A percentile compares a stretch with the other conserved stretches of the same genome.
phyloP scores from a whole-genome alignment of 768 basidiomycete genomes.

The Tricholoma sp. region DNA sequence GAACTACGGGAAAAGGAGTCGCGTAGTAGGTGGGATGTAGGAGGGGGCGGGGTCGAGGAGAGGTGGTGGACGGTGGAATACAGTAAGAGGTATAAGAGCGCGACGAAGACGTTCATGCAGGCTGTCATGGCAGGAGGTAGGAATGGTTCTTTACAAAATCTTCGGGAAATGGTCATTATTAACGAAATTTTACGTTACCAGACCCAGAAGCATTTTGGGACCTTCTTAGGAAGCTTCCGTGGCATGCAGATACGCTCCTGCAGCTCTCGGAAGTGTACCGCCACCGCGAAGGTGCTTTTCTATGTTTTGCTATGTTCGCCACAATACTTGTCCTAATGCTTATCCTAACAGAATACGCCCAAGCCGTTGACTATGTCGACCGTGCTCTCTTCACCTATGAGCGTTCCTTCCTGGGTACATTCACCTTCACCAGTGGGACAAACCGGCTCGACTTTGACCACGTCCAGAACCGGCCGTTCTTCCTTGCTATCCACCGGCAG shows the following conservation, averaged over 20 bases:
- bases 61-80: constrained; percentile 91
- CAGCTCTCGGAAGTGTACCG: constrained; percentile 82
- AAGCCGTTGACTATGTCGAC: constrained; percentile 84
- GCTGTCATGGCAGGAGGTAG: constrained; percentile 78
- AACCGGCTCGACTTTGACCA: constrained; percentile 85
- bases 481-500: constrained; percentile 80
- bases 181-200: constrained; percentile 18
- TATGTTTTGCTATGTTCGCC: not conserved
- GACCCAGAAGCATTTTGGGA: constrained; percentile 78
- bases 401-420: constrained; percentile 79
- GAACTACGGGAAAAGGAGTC: constrained; percentile 42
- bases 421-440: constrained; percentile 76
- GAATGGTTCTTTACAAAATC: constrained; percentile 18
- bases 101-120: constrained; percentile 76
- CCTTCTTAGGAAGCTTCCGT: constrained; percentile 72
- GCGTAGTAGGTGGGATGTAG: constrained; percentile 16
- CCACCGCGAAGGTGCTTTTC: constrained; percentile 71
- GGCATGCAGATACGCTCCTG: constrained; percentile 90
- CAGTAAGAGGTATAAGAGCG: constrained; percentile 75
- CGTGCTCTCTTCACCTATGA: constrained; percentile 94
- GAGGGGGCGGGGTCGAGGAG: constrained; percentile 41
- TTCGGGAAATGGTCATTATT: not conserved
- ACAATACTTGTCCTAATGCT: not conserved
- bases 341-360: constrained; percentile 57
- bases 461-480: constrained; percentile 92